These are phyloP conservation scores for Rhodotorula taiwanensis DNA, from an alignment of 768 basidiomycete species.

Conservation along the genomic window DNA sequence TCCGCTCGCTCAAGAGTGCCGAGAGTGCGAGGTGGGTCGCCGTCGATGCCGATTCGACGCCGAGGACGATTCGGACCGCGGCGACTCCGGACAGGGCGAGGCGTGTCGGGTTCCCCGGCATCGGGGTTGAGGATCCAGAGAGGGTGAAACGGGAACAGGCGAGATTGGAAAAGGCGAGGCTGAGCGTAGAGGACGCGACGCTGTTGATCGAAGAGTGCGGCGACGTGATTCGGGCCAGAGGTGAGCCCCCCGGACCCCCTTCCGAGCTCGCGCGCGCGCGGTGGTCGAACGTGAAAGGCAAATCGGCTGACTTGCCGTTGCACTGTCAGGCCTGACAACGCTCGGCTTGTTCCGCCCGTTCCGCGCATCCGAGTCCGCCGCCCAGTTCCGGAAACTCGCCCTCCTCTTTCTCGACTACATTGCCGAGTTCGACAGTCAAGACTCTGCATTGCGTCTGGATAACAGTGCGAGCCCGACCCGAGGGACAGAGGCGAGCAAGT, in stretches of 20 bases:
- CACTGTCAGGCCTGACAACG: conserved; percentile 16
- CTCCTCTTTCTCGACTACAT: conserved; percentile 30
- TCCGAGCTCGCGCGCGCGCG: too few relatives aligned
- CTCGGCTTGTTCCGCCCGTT: conserved; percentile 35
- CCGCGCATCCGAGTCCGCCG: conserved; percentile 17
- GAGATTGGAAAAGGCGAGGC: conserved; percentile 7
- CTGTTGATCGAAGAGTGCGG: conserved; percentile 12
- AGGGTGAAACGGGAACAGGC: conserved; percentile 6
- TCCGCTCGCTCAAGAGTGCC: not conserved
- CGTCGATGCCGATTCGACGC: not conserved
- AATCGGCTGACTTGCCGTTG: too few relatives aligned
- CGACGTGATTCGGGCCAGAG: conserved; percentile 7
- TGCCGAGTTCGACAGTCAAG: conserved; percentile 1
- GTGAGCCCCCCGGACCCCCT: too few relatives aligned
- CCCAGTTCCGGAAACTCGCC: conserved; percentile 8
- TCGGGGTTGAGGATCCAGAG: not conserved
- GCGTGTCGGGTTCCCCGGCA: too few relatives aligned
- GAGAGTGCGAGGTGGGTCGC: conserved; percentile 9
- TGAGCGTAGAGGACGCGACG: not conserved
- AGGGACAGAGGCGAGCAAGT: conserved; percentile 19
- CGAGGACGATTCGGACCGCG: not conserved
- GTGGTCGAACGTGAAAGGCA: too few relatives aligned
- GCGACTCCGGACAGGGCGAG: too few relatives aligned
- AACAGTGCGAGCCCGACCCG: not conserved
- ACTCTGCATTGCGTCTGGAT: too few relatives aligned